Evolutionary conservation across 768 basidiomycete genomes (phyloP), one percentile per base, ranked within the genome.

Genomic region (Phlebiopsis gigantea): DNA sequence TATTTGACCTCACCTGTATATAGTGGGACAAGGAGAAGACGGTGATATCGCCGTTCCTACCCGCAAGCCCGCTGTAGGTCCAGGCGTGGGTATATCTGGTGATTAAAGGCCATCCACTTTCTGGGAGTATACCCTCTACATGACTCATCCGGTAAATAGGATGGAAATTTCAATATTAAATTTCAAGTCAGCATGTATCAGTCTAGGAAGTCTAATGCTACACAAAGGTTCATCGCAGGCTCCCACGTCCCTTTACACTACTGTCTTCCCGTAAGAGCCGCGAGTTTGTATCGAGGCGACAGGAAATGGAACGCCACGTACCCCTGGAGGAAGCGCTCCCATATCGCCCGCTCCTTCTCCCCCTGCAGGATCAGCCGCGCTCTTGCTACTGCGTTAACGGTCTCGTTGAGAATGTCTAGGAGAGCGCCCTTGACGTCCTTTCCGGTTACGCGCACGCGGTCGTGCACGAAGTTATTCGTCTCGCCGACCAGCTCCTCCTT

Each of bases 21-120:
- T 52, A 83, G 82, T 84, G 82, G 82, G 79, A 83, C 57, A 67
- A 71, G 39, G 79, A 79, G 61, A 80, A 72, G 58, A 47, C 82
- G 15, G 67, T 74, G 1, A 78, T 83, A 50, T 60, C 71, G 29
- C 80, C 81, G 1, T 74, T 77, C 44, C 25, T 55, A 9, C 28
- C 54, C n/a, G 54, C 58, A 6, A 19, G 19, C 9, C 58, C 58
- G 3, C 46, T 59, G 5, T n/a, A 42, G 39, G 34, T 39, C 8
- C 9, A 39, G 34, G 9, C 8, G 9, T 39, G 34, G 34, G 34
- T 39, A 17, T 39, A 17, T 39, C 34, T 17, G 17, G 9, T 39
- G 9, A 17, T 39, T 9, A 17, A 9, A 39, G n/a, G n/a, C n/a
- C n/a, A n/a, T n/a, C n/a, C n/a, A n/a, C n/a, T n/a, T n/a, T n/a